Conservation (phyloP, 23 red algal genomes). For the Cyanidiococcus yangmingshanensis region DNA sequence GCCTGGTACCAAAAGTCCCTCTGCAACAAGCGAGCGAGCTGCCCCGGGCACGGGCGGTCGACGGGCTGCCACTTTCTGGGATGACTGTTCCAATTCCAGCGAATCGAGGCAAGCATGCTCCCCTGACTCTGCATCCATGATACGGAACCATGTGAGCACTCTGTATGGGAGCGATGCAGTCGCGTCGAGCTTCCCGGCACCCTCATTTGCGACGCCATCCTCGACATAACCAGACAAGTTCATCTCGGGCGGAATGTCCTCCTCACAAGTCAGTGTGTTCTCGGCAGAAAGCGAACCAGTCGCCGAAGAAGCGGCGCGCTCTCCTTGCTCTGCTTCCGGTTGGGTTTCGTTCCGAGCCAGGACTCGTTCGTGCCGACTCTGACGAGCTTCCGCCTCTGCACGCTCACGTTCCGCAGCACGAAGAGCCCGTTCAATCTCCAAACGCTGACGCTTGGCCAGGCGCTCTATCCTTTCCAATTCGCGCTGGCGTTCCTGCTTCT, state of each 20-base stretch:
- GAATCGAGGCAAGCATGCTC: neutral
- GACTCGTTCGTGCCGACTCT: neutral
- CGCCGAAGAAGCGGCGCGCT: too few species aligned
- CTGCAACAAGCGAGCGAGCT: neutral
- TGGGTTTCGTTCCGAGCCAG: too few species aligned
- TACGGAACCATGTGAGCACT: constrained; percentile 9
- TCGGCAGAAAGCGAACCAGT: too few species aligned
- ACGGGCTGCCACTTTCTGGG: neutral
- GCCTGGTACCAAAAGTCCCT: neutral
- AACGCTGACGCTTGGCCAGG: neutral
- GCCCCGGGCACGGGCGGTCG: neutral
- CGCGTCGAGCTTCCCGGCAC: neutral
- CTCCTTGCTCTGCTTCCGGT: too few species aligned
- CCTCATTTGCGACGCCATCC: neutral
- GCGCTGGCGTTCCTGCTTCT: neutral
- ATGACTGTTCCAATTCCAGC: neutral
- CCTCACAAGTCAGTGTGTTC: too few species aligned
- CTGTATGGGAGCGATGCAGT: neutral
- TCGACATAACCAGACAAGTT: neutral
- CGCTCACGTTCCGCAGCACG: constrained; percentile 9
- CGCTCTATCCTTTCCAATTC: constrained; percentile 9
- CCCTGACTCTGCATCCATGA: neutral
- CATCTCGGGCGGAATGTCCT: constrained; percentile 1
- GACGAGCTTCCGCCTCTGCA: neutral
- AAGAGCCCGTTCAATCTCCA: constrained; percentile 5